Evolutionary conservation across 345 rosid genomes (phyloP).

Genomic region (Durio zibethinus): DNA sequence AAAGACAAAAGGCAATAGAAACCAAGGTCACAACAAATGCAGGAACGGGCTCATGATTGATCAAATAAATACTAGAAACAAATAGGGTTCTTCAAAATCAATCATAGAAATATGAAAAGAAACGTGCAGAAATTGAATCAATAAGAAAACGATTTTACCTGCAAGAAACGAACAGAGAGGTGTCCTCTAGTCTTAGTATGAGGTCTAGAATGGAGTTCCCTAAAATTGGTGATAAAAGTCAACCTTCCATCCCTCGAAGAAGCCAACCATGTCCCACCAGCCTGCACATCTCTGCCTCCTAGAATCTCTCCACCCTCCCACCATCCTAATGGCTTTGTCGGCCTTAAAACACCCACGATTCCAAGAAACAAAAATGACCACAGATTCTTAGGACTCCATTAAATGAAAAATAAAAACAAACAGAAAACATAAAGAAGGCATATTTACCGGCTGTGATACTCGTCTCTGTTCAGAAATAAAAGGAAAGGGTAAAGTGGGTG

Average conservation of each 20-base stretch:
- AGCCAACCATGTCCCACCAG: constrained; percentile 86
- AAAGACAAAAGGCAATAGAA: background rate
- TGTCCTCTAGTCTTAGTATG: constrained; percentile 56
- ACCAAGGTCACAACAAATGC: background rate
- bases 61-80: background rate
- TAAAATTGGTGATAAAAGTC: constrained; percentile 70
- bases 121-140: background rate
- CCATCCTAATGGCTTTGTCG: constrained; percentile 59
- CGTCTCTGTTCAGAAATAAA: constrained; percentile 73
- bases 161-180: constrained; percentile 58
- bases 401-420: background rate
- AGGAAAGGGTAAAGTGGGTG: constrained; percentile 64
- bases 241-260: constrained; percentile 53
- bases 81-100: background rate
- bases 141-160: background rate
- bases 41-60: background rate
- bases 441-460: constrained; percentile 51
- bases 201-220: constrained; percentile 41
- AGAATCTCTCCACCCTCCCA: constrained; percentile 60
- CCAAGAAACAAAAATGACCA: background rate
- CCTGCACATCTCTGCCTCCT: constrained; percentile 77
- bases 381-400: no score
- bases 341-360: constrained; percentile 57
- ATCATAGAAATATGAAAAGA: background rate
- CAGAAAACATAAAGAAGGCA: background rate